Evolutionary conservation across 2,329 filamentous ascomycete species (phyloP).

Genomic region (Zymoseptoria passerinii): DNA sequence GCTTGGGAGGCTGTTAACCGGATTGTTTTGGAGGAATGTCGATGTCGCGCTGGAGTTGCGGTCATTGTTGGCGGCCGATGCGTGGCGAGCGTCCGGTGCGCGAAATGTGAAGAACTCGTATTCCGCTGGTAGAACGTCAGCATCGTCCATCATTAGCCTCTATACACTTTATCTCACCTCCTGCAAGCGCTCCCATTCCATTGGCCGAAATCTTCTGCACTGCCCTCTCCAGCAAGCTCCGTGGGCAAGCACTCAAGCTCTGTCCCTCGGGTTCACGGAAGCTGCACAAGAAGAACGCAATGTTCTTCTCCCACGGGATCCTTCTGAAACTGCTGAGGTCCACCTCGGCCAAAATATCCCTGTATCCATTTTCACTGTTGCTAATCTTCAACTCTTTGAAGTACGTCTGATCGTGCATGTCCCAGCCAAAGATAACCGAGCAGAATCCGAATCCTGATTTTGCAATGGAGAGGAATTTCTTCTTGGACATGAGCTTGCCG

Average conservation of each 20-base stretch:
- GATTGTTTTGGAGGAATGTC: slow-evolving; percentile 63
- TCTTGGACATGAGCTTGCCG: slow-evolving; percentile 85
- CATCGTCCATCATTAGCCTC: not conserved
- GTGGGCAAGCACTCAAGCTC: slow-evolving; percentile 68
- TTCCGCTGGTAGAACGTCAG: slow-evolving; percentile 53
- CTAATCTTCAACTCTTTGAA: slow-evolving; percentile 76
- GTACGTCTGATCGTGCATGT: slow-evolving; percentile 93
- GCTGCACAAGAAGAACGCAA: slow-evolving; percentile 76
- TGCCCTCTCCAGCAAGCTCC: slow-evolving; percentile 62
- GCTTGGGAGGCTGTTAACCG: slow-evolving; percentile 63
- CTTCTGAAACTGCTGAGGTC: slow-evolving; percentile 70
- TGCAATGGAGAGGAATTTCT: slow-evolving; percentile 82
- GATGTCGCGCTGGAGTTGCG: slow-evolving; percentile 62
- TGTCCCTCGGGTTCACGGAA: slow-evolving; percentile 71
- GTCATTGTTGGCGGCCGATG: slow-evolving; percentile 41
- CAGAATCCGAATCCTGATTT: slow-evolving; percentile 82
- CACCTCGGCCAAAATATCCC: slow-evolving; percentile 73
- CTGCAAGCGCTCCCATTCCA: slow-evolving; percentile 80
- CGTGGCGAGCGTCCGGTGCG: slow-evolving; percentile 43
- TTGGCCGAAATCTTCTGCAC: slow-evolving; percentile 57
- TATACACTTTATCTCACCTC: slow-evolving; percentile 51
- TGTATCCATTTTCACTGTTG: slow-evolving; percentile 84
- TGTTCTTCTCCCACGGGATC: slow-evolving; percentile 83
- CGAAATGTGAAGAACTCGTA: slow-evolving; percentile 94
- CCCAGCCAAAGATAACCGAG: slow-evolving; percentile 91